phyloP scores from a whole-genome alignment of 2,329 filamentous ascomycete species.

The Fonsecaea nubica region DNA sequence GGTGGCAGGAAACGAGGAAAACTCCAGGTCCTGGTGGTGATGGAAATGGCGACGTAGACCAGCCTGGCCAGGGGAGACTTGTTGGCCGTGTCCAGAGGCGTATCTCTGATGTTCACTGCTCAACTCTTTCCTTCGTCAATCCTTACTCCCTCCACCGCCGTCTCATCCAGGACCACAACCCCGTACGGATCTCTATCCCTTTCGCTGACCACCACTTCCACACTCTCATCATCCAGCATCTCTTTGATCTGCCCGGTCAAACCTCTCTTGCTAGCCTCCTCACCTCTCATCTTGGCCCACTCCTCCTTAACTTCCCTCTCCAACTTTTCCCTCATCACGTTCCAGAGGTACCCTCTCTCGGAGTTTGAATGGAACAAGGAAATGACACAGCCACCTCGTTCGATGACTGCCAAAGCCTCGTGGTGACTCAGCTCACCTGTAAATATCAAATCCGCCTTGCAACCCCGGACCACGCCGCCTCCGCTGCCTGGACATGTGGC shows the following conservation, averaged over 20 bases:
- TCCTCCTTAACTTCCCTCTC: slow-evolving; percentile 63
- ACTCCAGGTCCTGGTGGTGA: neutral
- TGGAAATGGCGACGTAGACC: neutral
- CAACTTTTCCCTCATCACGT: slow-evolving; percentile 72
- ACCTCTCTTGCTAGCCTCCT: slow-evolving; percentile 47
- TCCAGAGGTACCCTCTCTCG: slow-evolving; percentile 79
- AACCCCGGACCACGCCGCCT: slow-evolving; percentile 63
- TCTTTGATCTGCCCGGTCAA: slow-evolving; percentile 51
- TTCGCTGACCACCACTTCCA: slow-evolving; percentile 75
- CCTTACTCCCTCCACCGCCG: slow-evolving; percentile 30
- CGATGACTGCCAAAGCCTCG: slow-evolving; percentile 83
- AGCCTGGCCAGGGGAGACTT: neutral
- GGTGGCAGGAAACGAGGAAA: neutral
- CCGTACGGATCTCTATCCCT: slow-evolving; percentile 87
- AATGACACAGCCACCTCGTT: slow-evolving; percentile 81
- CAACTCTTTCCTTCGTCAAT: slow-evolving; percentile 16
- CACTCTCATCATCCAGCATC: slow-evolving; percentile 60
- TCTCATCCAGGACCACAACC: slow-evolving; percentile 61
- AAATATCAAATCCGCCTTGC: slow-evolving; percentile 75
- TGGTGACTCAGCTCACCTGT: slow-evolving; percentile 95
- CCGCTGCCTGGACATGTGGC: slow-evolving; percentile 92
- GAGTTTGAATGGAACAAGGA: slow-evolving; percentile 93
- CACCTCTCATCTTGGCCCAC: slow-evolving; percentile 58
- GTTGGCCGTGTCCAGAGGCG: neutral
- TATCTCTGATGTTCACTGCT: slow-evolving; percentile 33